Percentiles rank a stretch among this genome's conserved stretches.
Conservation (phyloP, 257 asterid genomes). For the Petunia secreta region DNA sequence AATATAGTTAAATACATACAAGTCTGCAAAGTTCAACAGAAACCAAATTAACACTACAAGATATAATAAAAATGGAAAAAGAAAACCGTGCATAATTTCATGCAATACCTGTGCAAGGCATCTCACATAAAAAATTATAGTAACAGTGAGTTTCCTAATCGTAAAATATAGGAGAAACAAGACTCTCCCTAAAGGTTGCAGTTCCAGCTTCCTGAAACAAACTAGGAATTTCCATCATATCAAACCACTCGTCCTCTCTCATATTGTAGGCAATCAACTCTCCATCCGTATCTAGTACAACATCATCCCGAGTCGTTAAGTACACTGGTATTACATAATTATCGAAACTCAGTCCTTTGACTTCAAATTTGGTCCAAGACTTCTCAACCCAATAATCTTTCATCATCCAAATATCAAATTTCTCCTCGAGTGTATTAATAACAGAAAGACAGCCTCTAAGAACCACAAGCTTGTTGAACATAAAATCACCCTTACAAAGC, state of each 20-base stretch:
- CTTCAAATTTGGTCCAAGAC: conserved; percentile 45
- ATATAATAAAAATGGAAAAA: no score
- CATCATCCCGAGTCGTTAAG: conserved; percentile 36
- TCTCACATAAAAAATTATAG: no score
- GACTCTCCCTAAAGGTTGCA: conserved; percentile 40
- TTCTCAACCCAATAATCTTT: conserved; percentile 41
- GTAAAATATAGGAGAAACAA: conserved; percentile 31
- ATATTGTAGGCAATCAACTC: conserved; percentile 29
- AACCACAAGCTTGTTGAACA: conserved; percentile 37
- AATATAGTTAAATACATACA: no score
- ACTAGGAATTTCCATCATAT: conserved; percentile 26
- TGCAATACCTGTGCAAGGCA: no score
- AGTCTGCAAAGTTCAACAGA: no score
- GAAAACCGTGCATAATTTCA: no score
- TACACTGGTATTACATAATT: conserved; percentile 31
- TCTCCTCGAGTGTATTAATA: conserved; percentile 1
- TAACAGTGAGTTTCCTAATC: no score
- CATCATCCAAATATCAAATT: conserved; percentile 49
- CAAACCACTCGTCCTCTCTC: conserved; percentile 25
- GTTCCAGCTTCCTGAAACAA: conserved; percentile 29
- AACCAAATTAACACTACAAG: no score
- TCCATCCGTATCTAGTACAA: conserved; percentile 31
- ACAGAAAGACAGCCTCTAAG: conserved; percentile 55
- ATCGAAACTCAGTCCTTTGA: conserved; percentile 7
- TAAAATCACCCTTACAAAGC: conserved; percentile 26